phyloP scores from a whole-genome alignment of 2,329 filamentous ascomycete genomes.

The Neonectria magnoliae region DNA sequence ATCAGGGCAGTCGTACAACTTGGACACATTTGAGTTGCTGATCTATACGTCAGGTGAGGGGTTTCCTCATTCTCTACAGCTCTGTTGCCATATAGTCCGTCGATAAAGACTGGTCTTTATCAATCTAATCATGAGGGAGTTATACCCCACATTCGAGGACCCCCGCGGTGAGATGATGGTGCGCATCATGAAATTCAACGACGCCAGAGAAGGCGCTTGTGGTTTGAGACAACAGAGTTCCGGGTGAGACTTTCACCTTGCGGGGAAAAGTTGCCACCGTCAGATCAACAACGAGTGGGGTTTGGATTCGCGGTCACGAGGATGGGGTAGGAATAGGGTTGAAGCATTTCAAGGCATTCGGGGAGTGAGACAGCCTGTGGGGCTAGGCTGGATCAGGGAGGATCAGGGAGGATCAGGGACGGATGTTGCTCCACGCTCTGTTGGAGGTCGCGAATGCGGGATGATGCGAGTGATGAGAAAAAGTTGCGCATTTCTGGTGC shows the following conservation, averaged over 20 bases:
- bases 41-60: no score
- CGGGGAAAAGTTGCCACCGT: constrained; percentile 3
- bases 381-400: constrained; percentile 14
- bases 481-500: no score
- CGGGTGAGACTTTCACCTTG: background rate
- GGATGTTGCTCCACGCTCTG: background rate
- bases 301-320: constrained; percentile 8
- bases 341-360: constrained; percentile 2
- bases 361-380: constrained; percentile 2
- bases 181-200: background rate
- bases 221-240: background rate
- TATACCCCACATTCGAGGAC: background rate
- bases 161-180: background rate
- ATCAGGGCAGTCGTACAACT: background rate
- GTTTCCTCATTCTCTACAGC: background rate
- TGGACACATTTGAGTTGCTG: no score
- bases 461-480: background rate
- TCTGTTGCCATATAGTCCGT: background rate
- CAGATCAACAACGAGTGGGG: background rate
- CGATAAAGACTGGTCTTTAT: background rate
- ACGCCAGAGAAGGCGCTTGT: background rate
- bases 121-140: background rate
- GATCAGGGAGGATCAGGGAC: background rate
- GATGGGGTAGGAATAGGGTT: background rate
- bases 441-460: background rate